Base-by-base conservation (phyloP, 306 rosid species). In the Psophocarpus tetragonolobus region DNA sequence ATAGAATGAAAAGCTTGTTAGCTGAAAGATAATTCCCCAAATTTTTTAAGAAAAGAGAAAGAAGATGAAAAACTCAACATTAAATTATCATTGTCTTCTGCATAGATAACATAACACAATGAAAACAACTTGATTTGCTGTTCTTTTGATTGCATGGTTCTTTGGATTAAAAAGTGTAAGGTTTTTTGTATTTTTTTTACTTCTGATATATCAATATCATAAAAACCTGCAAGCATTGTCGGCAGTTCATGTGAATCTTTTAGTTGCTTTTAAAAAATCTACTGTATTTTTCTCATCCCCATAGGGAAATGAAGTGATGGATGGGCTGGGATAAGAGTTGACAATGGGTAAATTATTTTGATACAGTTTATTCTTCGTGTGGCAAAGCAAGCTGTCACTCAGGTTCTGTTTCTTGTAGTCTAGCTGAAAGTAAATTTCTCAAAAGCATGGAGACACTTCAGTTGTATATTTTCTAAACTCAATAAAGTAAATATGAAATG, bases 371-470 rank as follows among this genome's bases (percentile, higher is more conserved):
- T 53, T 65, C 47, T 44, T 71, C 8, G n/a, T 6, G 2, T 27
- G 32, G 48, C 10, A 41, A 36, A 67, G 56, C 21, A 29, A 74
- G 71, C 33, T 58, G 45, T 68, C 65, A 74, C 11, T 30, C 57
- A 23, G 45, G 17, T 71, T 77, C 54, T 39, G 9, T 76, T 76
- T 62, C 66, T 42, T 10, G 12, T 38, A 32, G 20, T 61, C 70
- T 41, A 53, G 75, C 39, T 44, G 42, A 73, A 73, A 53, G 27
- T 65, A 51, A 20, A 63, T 54, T 71, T 68, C 33, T 38, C 51
- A 74, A 39, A 68, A 44, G 54, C 45, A 17, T 68, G 65, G 30
- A 68, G 33, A 53, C 38, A 65, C 29, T 64, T 80, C 15, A 29
- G 24, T 38, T 63, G 18, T 61, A 38, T n/a, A 41, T 70, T 42